Percentiles rank a stretch among this genome's conserved stretches.
These are phyloP conservation scores for Podospora sp. DNA, from an alignment of 495 filamentous ascomycete species.

Conservation along the genomic window DNA sequence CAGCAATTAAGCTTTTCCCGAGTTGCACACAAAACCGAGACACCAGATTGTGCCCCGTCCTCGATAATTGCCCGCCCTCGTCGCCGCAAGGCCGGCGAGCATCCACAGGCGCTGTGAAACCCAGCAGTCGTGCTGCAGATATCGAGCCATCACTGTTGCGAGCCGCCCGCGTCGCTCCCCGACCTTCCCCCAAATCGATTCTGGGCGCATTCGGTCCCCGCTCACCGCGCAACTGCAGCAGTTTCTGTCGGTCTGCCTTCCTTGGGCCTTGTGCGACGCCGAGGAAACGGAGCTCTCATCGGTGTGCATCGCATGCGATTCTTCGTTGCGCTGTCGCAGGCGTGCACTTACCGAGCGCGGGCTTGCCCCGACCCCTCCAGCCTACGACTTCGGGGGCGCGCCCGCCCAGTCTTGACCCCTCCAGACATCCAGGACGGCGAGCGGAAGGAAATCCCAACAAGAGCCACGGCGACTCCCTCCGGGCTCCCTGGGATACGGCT, in stretches of 20 bases:
- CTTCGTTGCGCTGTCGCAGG: not conserved
- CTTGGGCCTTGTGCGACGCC: constrained; percentile 9
- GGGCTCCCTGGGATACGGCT: constrained; percentile 3
- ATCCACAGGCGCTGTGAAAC: constrained; percentile 10
- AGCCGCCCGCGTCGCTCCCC: constrained; percentile 19
- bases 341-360: not conserved
- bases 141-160: constrained; percentile 24
- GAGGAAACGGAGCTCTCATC: not conserved
- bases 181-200: constrained; percentile 3
- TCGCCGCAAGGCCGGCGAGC: not conserved
- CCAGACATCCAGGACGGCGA: not conserved
- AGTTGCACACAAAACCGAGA: constrained; percentile 14
- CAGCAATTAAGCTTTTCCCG: not conserved
- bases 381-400: too few relatives aligned
- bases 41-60: not conserved
- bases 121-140: constrained; percentile 10
- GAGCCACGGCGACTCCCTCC: not conserved
- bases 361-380: not conserved
- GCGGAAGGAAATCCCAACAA: not conserved
- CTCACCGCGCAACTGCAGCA: constrained; percentile 1
- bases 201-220: constrained; percentile 14
- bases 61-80: constrained; percentile 6
- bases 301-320: not conserved
- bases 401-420: not conserved
- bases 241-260: not conserved